Evolutionary conservation across 805 yeast species (phyloP).

Genomic region (Nakazawaea ambrosiae): DNA sequence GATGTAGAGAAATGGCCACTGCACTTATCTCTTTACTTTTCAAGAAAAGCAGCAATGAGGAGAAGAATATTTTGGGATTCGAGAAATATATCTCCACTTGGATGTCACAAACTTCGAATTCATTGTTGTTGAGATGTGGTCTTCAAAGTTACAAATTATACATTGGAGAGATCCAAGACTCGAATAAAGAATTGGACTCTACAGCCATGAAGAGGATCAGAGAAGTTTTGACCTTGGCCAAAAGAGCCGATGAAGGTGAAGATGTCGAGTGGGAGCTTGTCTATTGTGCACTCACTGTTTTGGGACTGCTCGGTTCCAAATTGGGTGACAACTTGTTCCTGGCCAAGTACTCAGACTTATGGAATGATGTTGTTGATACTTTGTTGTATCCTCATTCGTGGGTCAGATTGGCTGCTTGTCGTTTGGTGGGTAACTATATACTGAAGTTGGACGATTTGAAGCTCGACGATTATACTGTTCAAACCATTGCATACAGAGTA

Average conservation of each 20-base stretch:
- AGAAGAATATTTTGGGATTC: conserved; percentile 26
- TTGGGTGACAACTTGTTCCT: conserved; percentile 25
- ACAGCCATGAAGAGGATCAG: conserved; percentile 23
- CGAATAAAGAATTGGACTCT: conserved; percentile 31
- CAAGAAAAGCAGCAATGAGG: conserved; percentile 31
- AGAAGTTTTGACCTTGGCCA: conserved; percentile 20
- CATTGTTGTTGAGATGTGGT: conserved; percentile 63
- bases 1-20: conserved; percentile 80
- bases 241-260: conserved; percentile 27
- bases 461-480: conserved; percentile 44
- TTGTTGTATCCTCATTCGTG: conserved; percentile 86
- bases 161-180: conserved; percentile 37
- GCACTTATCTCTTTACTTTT: conserved; percentile 51
- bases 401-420: conserved; percentile 67
- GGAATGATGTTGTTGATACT: conserved; percentile 46
- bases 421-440: conserved; percentile 50
- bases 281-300: conserved; percentile 55
- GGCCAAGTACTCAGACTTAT: conserved; percentile 28
- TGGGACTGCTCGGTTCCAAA: conserved; percentile 34
- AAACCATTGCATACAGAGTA: conserved; percentile 57
- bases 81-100: conserved; percentile 48
- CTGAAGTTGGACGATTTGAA: conserved; percentile 27
- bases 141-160: conserved; percentile 62
- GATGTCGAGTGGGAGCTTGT: conserved; percentile 71
- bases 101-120: conserved; percentile 50